Conservation (phyloP, 23 red algal species). For the Chondrus crispus region DNA sequence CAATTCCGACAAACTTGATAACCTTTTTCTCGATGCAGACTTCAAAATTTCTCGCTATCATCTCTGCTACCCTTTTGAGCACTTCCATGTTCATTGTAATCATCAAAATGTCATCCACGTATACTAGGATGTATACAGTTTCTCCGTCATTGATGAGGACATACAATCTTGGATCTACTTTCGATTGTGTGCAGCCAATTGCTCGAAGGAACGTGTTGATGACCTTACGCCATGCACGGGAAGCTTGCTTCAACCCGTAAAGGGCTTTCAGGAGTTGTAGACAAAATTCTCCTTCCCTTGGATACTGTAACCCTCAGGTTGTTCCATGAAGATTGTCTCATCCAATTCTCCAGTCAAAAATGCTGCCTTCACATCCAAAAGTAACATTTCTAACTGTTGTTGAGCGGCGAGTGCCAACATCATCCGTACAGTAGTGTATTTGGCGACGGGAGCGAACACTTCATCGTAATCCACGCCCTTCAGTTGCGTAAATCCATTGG, state of each 20-base stretch:
- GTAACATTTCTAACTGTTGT: neutral
- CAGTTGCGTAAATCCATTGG: neutral
- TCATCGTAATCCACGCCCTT: neutral
- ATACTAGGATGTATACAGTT: neutral
- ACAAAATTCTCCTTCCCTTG: neutral
- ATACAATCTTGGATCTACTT: neutral
- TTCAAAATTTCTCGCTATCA: neutral
- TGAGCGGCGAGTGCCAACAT: no score
- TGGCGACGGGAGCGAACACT: neutral
- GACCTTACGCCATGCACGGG: neutral
- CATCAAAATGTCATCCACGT: neutral
- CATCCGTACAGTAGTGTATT: neutral
- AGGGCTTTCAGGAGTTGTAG: neutral
- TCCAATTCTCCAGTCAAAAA: neutral
- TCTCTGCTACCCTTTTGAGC: neutral
- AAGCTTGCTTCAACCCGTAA: constrained; percentile 23
- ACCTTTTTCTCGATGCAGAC: neutral
- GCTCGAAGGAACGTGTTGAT: neutral
- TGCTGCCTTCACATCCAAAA: neutral
- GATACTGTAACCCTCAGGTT: neutral
- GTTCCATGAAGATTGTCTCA: no score
- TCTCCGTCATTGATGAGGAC: neutral
- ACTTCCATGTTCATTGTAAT: neutral
- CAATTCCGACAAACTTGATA: constrained; percentile 6
- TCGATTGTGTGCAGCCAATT: neutral